Base-by-base conservation (phyloP, 129 eudicot genomes). In the Tagetes erecta region DNA sequence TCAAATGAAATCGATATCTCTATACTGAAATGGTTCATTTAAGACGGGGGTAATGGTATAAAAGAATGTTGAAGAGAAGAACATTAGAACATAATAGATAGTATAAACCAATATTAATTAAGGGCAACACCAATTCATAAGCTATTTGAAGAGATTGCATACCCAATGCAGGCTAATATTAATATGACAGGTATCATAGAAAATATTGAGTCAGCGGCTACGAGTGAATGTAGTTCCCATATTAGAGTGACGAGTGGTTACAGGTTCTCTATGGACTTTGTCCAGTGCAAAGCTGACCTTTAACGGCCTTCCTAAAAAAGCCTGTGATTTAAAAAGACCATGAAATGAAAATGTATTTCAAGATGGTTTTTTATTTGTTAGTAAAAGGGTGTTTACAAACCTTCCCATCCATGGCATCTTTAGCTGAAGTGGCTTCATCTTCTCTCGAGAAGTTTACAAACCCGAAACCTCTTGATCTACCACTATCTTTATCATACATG, bases 391-490 rank as follows among this genome's bases (percentile, higher is more conserved):
- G 71, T 53, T 72, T 37, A 47, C 71, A 55, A 44, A 86, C 91
- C 91, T 90, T 90, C 57, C 96, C 91, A 75, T 90, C 96, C 96
- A 90, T 90, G 73, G 93, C 89, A 63, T 87, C 89, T 78, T 85
- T 90, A 12, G 96, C 96, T 60, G 78, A 81, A 74, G 55, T 68
- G 14, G 96, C 96, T 37, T 85, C 91, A 20, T 86, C 91, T 69
- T 81, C 91, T 6, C 46, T 86, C 1, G 87, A 75, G 75, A 90
- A 90, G 51, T 83, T 53, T 13, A 90, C 89, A 78, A 90, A 87
- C 57, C 96, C 94, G 9, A 90, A 90, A 60, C 94, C 96, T 84
- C 96, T 87, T 53, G 96, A 84, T 51, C 96, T 84, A 33, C 96
- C 96, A 3, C 80, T 83, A 30, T 83, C 87, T 81, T 76, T 85